phyloP scores from a whole-genome alignment of 108 stramenopile species.

The Cylindrotheca closterium region DNA sequence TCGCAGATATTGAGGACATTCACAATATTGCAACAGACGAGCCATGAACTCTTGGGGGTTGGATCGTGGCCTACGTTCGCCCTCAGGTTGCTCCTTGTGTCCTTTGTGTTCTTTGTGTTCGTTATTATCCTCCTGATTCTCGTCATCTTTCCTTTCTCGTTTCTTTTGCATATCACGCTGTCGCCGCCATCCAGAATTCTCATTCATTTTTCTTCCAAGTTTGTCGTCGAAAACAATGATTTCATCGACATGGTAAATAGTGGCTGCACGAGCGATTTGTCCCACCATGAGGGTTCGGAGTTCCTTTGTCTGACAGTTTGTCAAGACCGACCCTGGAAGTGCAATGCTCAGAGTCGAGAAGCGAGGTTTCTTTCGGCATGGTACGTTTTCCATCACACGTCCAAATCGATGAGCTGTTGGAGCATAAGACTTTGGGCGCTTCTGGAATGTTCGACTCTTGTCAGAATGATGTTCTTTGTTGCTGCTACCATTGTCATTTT shows the following conservation, averaged over 20 bases:
- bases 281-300: constrained; percentile 91
- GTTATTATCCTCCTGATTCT: constrained; percentile 1
- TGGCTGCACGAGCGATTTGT: constrained; percentile 93
- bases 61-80: constrained; percentile 33
- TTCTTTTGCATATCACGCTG: constrained; percentile 15
- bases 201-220: constrained; percentile 30
- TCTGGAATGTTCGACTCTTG: neutral
- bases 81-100: constrained; percentile 8
- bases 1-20: constrained; percentile 94
- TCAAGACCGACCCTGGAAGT: constrained; percentile 87
- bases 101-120: constrained; percentile 8
- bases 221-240: constrained; percentile 95
- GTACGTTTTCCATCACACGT: constrained; percentile 81
- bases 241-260: constrained; percentile 96
- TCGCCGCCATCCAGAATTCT: constrained; percentile 12
- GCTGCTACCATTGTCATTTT: neutral
- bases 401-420: constrained; percentile 70
- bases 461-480: neutral
- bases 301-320: constrained; percentile 93
- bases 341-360: constrained; percentile 92
- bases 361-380: constrained; percentile 69
- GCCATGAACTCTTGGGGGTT: constrained; percentile 93
- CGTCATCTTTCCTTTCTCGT: constrained; percentile 7
- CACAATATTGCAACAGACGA: constrained; percentile 90
- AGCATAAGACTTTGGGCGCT: neutral